Conservation (phyloP, 139 green algal genomes). For the Asterochloris sp. region DNA sequence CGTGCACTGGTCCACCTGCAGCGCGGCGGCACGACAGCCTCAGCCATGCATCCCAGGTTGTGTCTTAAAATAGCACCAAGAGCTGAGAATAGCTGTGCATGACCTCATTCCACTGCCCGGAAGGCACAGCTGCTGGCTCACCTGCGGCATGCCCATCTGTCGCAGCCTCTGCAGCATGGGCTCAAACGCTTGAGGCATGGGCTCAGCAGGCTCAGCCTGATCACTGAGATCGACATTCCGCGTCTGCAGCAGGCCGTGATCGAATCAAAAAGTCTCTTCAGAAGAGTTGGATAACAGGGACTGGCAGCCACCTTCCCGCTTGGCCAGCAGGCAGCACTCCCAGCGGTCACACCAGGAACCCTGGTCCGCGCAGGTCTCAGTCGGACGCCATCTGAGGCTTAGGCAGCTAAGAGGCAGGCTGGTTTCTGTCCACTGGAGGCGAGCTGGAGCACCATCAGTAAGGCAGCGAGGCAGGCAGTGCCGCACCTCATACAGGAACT, state of each 20-base stretch:
- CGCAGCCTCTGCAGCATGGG: slow-evolving; percentile 26
- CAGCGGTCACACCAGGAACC: background rate
- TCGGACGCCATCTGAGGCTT: background rate
- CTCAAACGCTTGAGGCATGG: slow-evolving; percentile 8
- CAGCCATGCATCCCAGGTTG: background rate
- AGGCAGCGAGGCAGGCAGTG: background rate
- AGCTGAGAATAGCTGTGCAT: background rate
- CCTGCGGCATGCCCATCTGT: slow-evolving; percentile 8
- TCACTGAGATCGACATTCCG: slow-evolving; percentile 11
- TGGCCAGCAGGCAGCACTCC: background rate
- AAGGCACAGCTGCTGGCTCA: background rate
- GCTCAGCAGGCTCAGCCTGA: background rate
- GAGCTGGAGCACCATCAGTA: background rate
- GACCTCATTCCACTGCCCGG: background rate
- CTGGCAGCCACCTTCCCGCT: too few species aligned
- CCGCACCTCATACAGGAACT: slow-evolving; percentile 65
- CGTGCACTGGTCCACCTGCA: slow-evolving; percentile 74
- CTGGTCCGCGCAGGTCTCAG: background rate
- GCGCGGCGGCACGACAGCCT: background rate
- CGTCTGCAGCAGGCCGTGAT: background rate
- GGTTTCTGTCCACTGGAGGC: background rate
- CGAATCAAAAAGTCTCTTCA: too few species aligned
- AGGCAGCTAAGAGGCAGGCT: background rate
- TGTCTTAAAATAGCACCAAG: background rate
- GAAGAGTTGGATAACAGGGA: too few species aligned